Base-by-base conservation (phyloP, 805 yeast species). In the Komagataella mondaviorum region DNA sequence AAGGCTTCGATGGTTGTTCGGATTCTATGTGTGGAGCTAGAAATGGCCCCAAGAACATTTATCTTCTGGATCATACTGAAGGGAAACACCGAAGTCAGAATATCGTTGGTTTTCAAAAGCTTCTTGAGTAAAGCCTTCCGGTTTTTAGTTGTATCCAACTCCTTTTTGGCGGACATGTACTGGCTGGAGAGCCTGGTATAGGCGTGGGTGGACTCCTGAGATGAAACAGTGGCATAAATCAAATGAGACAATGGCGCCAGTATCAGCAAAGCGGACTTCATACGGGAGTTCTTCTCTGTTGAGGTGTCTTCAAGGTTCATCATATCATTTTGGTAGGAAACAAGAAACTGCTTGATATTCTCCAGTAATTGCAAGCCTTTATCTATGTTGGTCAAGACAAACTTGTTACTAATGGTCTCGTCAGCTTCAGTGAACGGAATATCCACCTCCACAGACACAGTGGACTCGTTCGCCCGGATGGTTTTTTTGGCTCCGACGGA, bases 161-260 rank as follows among this genome's bases (percentile, higher is more conserved):
- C 46, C 3, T 18, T 48, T n/a, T 52, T 47, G 2, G 56, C 47
- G 2, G 23, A 20, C 6, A 45, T 36, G 47, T 57, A 55, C 6
- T 56, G 23, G n/a, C 53, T 52, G 46, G 54, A 52, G 7, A 65
- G 49, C n/a, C 60, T 51, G n/a, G 52, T 43, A 23, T 64, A 50
- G 1, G 62, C 64, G 6, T 50, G 50, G 0, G 49, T 8, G 44
- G 75, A 70, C 14, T 62, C 67, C 2, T 71, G 71, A 0, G 60
- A 50, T 0, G 63, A 57, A 50, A 83, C 66, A 59, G 81, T 86
- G 48, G 77, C 60, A 55, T 71, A 75, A n/a, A 83, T 64, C 0
- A 81, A 72, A 55, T 75, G 75, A 0, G 85, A 78, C 50, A 83
- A 62, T 0, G 89, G 89, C 8, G 83, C 73, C 18, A 83, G 63